These are phyloP conservation scores for Candida quercuum DNA, from an alignment of 805 yeast species.

Conservation along the genomic window DNA sequence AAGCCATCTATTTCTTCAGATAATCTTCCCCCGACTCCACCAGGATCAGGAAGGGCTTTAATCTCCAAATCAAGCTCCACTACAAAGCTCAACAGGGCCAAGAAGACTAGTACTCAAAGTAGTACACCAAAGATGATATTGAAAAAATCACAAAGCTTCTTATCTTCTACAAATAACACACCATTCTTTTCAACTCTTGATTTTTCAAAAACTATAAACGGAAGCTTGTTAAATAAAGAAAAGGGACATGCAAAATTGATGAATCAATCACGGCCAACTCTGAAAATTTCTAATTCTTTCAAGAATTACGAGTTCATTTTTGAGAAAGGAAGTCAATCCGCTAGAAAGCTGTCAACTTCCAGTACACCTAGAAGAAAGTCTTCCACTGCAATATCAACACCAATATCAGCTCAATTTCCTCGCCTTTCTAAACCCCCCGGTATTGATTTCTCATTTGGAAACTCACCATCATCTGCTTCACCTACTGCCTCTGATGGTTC, in stretches of 20 bases:
- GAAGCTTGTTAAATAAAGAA: not conserved
- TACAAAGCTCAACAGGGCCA: constrained; percentile 16
- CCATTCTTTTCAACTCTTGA: constrained; percentile 21
- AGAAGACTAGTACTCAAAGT: constrained; percentile 17
- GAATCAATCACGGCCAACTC: constrained; percentile 1
- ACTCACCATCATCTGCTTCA: constrained; percentile 18
- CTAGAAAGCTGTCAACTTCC: constrained; percentile 6
- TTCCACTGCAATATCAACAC: constrained; percentile 9
- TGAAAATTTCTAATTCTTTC: constrained; percentile 8
- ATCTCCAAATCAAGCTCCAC: constrained; percentile 18
- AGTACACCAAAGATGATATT: constrained; percentile 6
- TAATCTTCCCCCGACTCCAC: constrained; percentile 11
- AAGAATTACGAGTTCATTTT: constrained; percentile 22
- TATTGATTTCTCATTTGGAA: constrained; percentile 14
- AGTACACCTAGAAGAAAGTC: constrained; percentile 16
- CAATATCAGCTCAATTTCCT: constrained; percentile 15
- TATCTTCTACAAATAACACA: constrained; percentile 7
- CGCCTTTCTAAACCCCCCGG: constrained; percentile 20
- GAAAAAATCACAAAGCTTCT: constrained; percentile 22
- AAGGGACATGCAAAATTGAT: not conserved
- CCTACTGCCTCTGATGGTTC: constrained; percentile 22
- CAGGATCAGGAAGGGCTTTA: constrained; percentile 6
- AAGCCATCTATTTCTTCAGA: not conserved
- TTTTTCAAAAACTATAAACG: constrained; percentile 14
- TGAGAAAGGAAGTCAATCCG: constrained; percentile 13